These are phyloP conservation scores for Plasmodium cynomolgi DNA, from an alignment of 169 alveolate species.

Conservation along the genomic window DNA sequence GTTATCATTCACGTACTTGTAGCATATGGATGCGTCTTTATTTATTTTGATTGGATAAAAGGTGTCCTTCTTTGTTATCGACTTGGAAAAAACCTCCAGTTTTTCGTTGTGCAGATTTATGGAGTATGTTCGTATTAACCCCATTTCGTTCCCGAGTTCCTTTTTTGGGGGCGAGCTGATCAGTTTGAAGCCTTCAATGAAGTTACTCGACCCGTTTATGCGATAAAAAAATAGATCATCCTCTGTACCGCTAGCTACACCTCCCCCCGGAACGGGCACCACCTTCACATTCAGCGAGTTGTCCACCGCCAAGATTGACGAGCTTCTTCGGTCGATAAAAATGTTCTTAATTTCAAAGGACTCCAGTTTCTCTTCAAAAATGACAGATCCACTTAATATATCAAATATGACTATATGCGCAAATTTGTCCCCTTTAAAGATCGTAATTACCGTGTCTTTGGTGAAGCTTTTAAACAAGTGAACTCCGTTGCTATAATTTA, in stretches of 20 bases:
- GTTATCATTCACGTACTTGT: constrained; percentile 62
- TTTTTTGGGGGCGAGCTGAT: not conserved
- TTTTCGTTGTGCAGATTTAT: constrained; percentile 42
- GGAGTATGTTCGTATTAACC: constrained; percentile 35
- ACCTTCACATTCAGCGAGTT: constrained; percentile 22
- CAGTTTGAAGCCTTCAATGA: constrained; percentile 43
- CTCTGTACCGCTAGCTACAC: not conserved
- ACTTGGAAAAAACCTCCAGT: constrained; percentile 27
- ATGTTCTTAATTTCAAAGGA: constrained; percentile 37
- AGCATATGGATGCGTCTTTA: constrained; percentile 73
- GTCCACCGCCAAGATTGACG: constrained; percentile 25
- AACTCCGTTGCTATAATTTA: constrained; percentile 18
- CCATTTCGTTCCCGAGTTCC: not conserved
- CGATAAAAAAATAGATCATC: constrained; percentile 50
- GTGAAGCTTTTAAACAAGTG: constrained; percentile 55
- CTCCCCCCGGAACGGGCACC: not conserved
- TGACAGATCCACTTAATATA: constrained; percentile 29
- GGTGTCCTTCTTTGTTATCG: constrained; percentile 59
- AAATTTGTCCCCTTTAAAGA: constrained; percentile 22
- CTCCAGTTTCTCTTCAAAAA: constrained; percentile 51
- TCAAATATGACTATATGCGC: constrained; percentile 55
- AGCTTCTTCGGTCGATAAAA: constrained; percentile 17
- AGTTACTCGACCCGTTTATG: constrained; percentile 10
- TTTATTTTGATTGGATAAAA: constrained; percentile 71
- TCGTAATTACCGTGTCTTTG: constrained; percentile 35